A percentile compares a stretch with the other conserved stretches of the same genome.
Conservation (phyloP, 2,329 filamentous ascomycete species). For the Aspergillus tamarii region DNA sequence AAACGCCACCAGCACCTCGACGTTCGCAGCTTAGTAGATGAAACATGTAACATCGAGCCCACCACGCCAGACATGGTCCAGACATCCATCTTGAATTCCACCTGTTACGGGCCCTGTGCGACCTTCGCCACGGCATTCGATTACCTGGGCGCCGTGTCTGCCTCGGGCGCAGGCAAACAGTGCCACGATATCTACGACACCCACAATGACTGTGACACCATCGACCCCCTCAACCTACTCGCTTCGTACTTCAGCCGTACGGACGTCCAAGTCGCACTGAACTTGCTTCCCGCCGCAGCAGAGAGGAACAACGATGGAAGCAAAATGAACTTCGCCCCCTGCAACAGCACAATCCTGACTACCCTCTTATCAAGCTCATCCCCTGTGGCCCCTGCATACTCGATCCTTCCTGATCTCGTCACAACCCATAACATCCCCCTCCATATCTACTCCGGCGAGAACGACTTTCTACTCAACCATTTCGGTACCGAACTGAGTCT, state of each 20-base stretch:
- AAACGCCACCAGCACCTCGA: constrained; percentile 21
- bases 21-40: constrained; percentile 17
- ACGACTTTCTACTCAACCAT: constrained; percentile 45
- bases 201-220: constrained; percentile 33
- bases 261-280: constrained; percentile 39
- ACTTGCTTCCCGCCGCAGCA: constrained; percentile 24
- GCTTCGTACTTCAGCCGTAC: constrained; percentile 37
- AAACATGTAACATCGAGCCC: constrained; percentile 29
- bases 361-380: constrained; percentile 25
- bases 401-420: constrained; percentile 36
- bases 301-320: neutral
- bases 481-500: constrained; percentile 39
- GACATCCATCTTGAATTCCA: constrained; percentile 36
- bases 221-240: constrained; percentile 27
- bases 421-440: constrained; percentile 36
- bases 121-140: constrained; percentile 39
- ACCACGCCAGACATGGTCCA: constrained; percentile 29
- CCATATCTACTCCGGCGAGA: constrained; percentile 42
- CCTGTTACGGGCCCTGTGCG: constrained; percentile 41
- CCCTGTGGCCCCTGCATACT: constrained; percentile 36
- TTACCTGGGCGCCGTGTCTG: constrained; percentile 28
- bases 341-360: constrained; percentile 35
- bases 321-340: constrained; percentile 26
- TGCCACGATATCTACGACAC: constrained; percentile 43
- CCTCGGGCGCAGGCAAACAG: constrained; percentile 13